Evolutionary conservation across 176 grass and related monocot genomes (phyloP).

Genomic region (Alloteropsis semialata): DNA sequence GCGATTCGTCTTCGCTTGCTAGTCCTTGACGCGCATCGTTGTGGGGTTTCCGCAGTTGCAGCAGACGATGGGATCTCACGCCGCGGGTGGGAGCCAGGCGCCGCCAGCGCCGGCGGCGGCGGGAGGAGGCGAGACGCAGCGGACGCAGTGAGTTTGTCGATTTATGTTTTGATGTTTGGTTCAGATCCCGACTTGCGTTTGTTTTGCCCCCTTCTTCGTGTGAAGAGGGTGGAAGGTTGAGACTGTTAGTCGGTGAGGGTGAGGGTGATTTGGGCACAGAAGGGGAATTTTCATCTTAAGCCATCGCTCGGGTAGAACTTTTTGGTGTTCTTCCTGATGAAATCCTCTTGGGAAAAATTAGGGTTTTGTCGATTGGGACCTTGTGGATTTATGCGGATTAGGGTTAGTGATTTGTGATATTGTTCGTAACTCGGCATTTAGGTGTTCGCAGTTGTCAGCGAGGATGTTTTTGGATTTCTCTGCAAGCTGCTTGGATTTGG

Average conservation of each 20-base stretch:
- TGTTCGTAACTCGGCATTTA: not conserved
- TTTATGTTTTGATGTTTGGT: not conserved
- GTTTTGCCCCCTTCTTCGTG: not conserved
- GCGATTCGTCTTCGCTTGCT: not conserved
- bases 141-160: conserved; percentile 36
- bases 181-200: not conserved
- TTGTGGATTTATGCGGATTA: not conserved
- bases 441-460: not conserved
- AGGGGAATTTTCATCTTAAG: not conserved
- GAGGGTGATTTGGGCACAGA: not conserved
- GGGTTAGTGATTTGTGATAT: not conserved
- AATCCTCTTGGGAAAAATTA: not conserved
- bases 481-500: not conserved
- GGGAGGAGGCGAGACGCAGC: conserved; percentile 23
- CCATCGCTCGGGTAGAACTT: not conserved
- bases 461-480: not conserved
- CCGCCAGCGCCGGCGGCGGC: not conserved
- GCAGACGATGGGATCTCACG: conserved; percentile 31
- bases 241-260: not conserved
- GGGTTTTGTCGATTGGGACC: not conserved
- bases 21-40: not conserved
- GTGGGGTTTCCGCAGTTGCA: conserved; percentile 14
- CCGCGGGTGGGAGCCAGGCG: conserved; percentile 13
- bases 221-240: not conserved
- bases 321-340: not conserved